These are phyloP conservation scores for Populus nigra DNA, from an alignment of 345 rosid genomes.

Conservation along the genomic window DNA sequence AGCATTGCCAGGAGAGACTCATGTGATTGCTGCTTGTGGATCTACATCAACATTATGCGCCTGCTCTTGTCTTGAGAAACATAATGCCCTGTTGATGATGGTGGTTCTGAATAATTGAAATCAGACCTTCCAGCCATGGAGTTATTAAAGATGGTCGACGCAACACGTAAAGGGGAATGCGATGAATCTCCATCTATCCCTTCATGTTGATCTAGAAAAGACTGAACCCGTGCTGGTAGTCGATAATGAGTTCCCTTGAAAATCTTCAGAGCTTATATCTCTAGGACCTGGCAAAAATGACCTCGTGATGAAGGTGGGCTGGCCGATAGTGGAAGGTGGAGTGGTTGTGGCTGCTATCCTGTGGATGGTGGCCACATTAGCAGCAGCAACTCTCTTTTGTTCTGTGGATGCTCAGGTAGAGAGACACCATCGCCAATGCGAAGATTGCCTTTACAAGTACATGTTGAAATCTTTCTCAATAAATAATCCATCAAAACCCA, in stretches of 20 bases:
- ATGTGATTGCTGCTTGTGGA: conserved; percentile 26
- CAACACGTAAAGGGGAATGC: conserved; percentile 74
- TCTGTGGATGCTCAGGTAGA: no score
- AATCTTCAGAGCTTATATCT: conserved; percentile 80
- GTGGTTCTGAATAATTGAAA: conserved; percentile 35
- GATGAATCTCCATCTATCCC: conserved; percentile 66
- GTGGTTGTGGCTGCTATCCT: no score
- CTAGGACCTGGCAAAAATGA: conserved; percentile 94
- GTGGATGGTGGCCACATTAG: no score
- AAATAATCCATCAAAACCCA: no score
- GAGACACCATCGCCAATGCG: no score
- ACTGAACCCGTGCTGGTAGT: conserved; percentile 68
- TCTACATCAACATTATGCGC: conserved; percentile 36
- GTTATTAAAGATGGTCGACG: conserved; percentile 63
- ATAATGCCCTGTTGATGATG: conserved; percentile 35
- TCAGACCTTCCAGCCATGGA: conserved; percentile 41
- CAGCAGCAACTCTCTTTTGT: no score
- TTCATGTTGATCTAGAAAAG: conserved; percentile 74
- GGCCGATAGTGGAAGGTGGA: no score
- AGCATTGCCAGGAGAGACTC: conserved; percentile 26
- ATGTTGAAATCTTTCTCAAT: no score
- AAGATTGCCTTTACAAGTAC: no score
- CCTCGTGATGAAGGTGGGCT: conserved; percentile 30
- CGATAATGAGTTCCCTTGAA: conserved; percentile 83
- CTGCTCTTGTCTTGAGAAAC: conserved; percentile 35